A percentile compares a stretch with the other conserved stretches of the same genome.
phyloP scores from a whole-genome alignment of 441 rosid species.

The Lepidium campestre region DNA sequence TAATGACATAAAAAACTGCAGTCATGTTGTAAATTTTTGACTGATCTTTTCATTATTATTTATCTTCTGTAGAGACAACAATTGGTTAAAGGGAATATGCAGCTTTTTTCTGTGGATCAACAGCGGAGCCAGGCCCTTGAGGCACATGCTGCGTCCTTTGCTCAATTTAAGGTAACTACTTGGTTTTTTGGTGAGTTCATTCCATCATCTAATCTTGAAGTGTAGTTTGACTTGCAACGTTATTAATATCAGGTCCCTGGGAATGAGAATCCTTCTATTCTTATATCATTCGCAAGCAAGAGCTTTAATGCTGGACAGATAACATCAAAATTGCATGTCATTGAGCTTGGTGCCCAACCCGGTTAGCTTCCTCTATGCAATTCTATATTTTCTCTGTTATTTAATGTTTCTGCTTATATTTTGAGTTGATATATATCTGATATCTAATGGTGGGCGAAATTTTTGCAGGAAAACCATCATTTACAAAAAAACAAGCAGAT shows the following conservation, averaged over 20 bases:
- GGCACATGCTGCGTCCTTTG: conserved; percentile 99
- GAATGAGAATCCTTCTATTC: conserved; percentile 91
- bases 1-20: background rate
- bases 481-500: conserved; percentile 95
- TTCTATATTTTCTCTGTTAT: background rate
- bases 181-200: background rate
- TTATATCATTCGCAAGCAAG: conserved; percentile 91
- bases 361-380: conserved; percentile 38
- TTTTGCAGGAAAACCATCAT: conserved; percentile 82
- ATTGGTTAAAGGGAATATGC: conserved; percentile 98
- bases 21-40: background rate
- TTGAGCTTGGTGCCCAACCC: conserved; percentile 99
- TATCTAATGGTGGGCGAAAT: background rate
- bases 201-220: conserved; percentile 4
- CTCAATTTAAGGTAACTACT: conserved; percentile 67
- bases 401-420: background rate
- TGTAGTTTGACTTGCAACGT: conserved; percentile 13
- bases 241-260: conserved; percentile 65
- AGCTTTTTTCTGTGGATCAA: conserved; percentile 96
- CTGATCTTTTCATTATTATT: conserved; percentile 6
- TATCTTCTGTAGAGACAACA: conserved; percentile 69
- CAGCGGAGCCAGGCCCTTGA: conserved; percentile 99
- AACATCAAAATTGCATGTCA: conserved; percentile 89
- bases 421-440: background rate
- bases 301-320: conserved; percentile 87